A percentile compares a stretch with the other conserved stretches of the same genome.
phyloP scores from a whole-genome alignment of 179 eudicot species.

The Corrigiola litoralis region DNA sequence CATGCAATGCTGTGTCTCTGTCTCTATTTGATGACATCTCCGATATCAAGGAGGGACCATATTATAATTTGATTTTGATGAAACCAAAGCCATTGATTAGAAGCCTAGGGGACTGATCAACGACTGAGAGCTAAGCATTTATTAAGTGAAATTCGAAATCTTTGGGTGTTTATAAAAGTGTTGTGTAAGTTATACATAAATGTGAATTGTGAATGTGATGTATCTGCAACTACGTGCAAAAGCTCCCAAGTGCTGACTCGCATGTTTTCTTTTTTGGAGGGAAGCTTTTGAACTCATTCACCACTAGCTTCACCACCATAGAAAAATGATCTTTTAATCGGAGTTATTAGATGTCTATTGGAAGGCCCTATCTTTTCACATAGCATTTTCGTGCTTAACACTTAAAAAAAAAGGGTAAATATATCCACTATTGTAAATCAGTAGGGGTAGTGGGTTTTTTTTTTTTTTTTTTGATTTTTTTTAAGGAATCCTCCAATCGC shows the following conservation, averaged over 20 bases:
- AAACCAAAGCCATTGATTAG: not conserved
- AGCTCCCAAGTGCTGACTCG: not conserved
- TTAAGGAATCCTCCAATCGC: no score
- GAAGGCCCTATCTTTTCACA: no score
- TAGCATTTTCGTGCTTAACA: not conserved
- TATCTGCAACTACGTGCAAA: not conserved
- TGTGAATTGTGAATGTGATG: not conserved
- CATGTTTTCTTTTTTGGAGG: not conserved
- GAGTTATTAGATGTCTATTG: no score
- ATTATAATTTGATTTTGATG: not conserved
- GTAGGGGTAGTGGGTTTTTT: no score
- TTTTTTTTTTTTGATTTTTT: no score
- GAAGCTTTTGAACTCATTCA: not conserved
- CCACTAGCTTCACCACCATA: not conserved
- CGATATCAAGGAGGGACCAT: not conserved
- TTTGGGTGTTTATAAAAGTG: no score
- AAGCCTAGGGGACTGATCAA: no score
- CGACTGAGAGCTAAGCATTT: no score
- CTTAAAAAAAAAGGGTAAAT: no score
- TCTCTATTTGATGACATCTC: not conserved
- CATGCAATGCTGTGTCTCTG: not conserved
- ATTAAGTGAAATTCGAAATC: no score
- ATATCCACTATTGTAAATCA: no score
- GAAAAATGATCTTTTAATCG: not conserved
- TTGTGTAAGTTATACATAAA: not conserved